Evolutionary conservation across 805 yeast genomes (phyloP), one percentile per base, ranked within the genome.

Genomic region (Yarrowia phangngaensis): DNA sequence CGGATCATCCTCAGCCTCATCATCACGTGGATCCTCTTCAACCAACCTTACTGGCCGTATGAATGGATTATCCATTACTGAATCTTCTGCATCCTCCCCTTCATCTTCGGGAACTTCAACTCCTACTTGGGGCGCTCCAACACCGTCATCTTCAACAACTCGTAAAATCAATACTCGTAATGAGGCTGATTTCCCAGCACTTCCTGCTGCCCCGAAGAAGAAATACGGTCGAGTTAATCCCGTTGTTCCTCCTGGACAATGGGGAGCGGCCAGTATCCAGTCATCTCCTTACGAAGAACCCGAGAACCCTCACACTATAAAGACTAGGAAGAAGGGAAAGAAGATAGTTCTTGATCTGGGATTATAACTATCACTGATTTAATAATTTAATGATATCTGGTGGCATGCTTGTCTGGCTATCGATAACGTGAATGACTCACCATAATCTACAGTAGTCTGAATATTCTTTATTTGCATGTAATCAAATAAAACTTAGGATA

Each of bases 151-250:
- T 4, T 14, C 43, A 20, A 36, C 12, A 8, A 20, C 36, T 15
- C 16, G 41, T 15, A 41, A 34, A 50, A 24, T 23, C 51, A 14
- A 24, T 49, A 12, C 48, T 31, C 51, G 57, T 34, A 16, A 47
- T 15, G 33, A 36, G 16, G 13, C 50, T 5, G 55, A 51, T 28
- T 54, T 54, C 43, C 56, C 56, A 4, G 20, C 55, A 4, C 22
- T 54, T 16, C 51, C 52, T 4, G 45, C 46, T 8, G 33, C 29
- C 7, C 17, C 50, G 15, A 16, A 26, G 2, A 24, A 47, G 27
- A 31, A 23, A 20, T 32, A 24, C 56, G 48, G 48, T 5, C 27
- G 48, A n/a, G 48, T 41, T 6, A 41, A 41, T 19, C 48, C 48
- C 11, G 34, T 41, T 15, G 48, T 30, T 15, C 34, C 48, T 12